Evolutionary conservation across 2,329 filamentous ascomycete genomes (phyloP), one percentile per base, ranked within the genome.

Genomic region (Xylaria sp.): DNA sequence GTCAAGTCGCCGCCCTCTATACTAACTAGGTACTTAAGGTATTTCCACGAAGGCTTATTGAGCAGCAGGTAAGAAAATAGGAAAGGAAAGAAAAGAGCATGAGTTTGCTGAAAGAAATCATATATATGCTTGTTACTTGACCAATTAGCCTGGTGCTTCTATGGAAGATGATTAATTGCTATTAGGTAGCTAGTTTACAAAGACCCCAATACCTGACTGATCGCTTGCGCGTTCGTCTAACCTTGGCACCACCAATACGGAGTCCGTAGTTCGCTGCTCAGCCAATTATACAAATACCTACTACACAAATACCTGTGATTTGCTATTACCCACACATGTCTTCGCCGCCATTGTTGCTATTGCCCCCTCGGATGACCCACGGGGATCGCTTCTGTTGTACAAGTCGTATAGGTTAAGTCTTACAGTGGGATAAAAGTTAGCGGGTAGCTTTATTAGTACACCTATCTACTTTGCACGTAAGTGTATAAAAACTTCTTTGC

Each of bases 211-310:
- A 32, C 2, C 29, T 16, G n/a, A n/a, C n/a, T n/a, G n/a, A n/a
- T n/a, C 16, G 32, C 32, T 35, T 35, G 32, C 50, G 5, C 5
- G 48, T 51, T 13, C 29, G 48, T 29, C 48, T 18, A 21, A 21
- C n/a, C 18, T 47, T 12, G 21, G 16, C 25, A 6, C 10, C 51
- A 21, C 12, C 18, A 9, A 51, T 9, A 55, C 51, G 29, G 51
- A 55, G 51, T 55, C 51, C 29, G 51, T 37, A 37, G 3, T n/a
- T 55, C 18, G 27, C 50, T 32, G 27, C 29, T 53, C 18, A 9
- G 29, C 29, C 18, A 23, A 55, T 35, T 23, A 37, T 55, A 23
- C 51, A 55, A 54, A 35, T 54, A 53, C 50, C 27, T 53, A n/a
- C 27, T 23, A 37, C 37, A 23, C 51, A 55, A 54, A 35, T 54